Conservation (phyloP, 495 filamentous ascomycete species). For the Tuber calosporum region DNA sequence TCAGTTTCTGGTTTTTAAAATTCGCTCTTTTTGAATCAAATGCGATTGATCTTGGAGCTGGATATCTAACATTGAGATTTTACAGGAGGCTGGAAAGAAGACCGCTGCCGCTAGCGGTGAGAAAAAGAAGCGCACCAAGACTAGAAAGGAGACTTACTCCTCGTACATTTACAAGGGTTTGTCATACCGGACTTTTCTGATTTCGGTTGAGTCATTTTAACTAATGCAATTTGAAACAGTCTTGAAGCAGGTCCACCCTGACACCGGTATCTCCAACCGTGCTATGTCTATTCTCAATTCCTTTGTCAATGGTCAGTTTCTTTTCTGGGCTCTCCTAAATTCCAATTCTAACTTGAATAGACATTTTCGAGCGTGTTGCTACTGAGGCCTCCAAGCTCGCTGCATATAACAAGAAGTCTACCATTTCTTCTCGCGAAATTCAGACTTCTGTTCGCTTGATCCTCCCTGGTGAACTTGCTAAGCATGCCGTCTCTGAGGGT, state of each 20-base stretch:
- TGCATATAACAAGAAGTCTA: slow-evolving; percentile 99
- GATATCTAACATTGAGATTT: slow-evolving; percentile 18
- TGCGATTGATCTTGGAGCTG: slow-evolving; percentile 2
- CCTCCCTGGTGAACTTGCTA: slow-evolving; percentile 95
- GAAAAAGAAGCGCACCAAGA: slow-evolving; percentile 99
- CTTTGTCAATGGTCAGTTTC: slow-evolving; percentile 87
- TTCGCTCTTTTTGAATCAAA: slow-evolving; percentile 10
- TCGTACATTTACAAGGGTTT: slow-evolving; percentile 99
- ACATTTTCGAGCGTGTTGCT: slow-evolving; percentile 99
- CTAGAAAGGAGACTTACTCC: slow-evolving; percentile 98
- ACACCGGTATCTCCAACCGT: slow-evolving; percentile 99
- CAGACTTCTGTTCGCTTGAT: slow-evolving; percentile 98
- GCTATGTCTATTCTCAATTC: slow-evolving; percentile 99
- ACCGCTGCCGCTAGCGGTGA: slow-evolving; percentile 83
- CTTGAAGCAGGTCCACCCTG: slow-evolving; percentile 98
- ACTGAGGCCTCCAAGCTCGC: slow-evolving; percentile 98
- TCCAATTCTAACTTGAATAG: slow-evolving; percentile 50
- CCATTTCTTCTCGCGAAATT: slow-evolving; percentile 98
- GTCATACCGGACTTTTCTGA: slow-evolving; percentile 37
- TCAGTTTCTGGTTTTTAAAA: too few species aligned
- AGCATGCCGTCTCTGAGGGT: slow-evolving; percentile 98
- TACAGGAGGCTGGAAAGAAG: slow-evolving; percentile 91
- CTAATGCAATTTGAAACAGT: slow-evolving; percentile 52
- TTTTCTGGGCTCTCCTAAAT: background rate
- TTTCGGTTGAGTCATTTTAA: slow-evolving; percentile 14